These are phyloP conservation scores for Colletotrichum orbiculare DNA, from an alignment of 2,329 filamentous ascomycete genomes.

Conservation along the genomic window DNA sequence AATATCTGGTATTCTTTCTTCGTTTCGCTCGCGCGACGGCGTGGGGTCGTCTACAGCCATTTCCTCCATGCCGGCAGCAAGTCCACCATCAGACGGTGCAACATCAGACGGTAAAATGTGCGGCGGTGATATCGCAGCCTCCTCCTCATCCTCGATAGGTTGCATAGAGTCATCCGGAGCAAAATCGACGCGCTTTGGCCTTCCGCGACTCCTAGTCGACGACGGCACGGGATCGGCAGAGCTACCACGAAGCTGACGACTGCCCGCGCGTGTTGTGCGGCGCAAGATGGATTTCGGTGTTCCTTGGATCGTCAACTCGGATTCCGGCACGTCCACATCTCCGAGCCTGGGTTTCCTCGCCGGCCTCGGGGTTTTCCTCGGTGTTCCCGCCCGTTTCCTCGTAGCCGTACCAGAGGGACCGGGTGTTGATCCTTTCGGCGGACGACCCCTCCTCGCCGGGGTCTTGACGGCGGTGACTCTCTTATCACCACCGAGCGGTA, in stretches of 20 bases:
- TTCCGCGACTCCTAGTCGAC: conserved; percentile 18
- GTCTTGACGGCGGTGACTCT: conserved; percentile 47
- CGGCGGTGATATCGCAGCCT: too few species aligned
- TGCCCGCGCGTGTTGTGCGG: conserved; percentile 36
- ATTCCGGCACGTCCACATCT: conserved; percentile 43
- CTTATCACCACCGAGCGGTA: conserved; percentile 63
- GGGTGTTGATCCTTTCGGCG: conserved; percentile 64
- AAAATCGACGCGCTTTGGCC: conserved; percentile 30
- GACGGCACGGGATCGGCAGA: conserved; percentile 29
- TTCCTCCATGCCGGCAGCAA: conserved; percentile 42
- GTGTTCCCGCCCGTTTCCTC: conserved; percentile 60
- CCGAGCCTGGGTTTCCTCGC: conserved; percentile 45
- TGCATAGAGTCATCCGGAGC: conserved; percentile 36
- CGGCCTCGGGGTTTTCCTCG: conserved; percentile 48
- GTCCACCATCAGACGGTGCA: conserved; percentile 23
- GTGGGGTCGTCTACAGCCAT: conserved; percentile 46
- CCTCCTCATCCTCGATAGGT: conserved; percentile 38
- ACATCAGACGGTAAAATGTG: not conserved
- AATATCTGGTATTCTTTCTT: conserved; percentile 38
- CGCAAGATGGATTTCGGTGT: conserved; percentile 47
- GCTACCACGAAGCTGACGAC: conserved; percentile 17
- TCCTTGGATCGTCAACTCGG: conserved; percentile 43
- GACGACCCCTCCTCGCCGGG: conserved; percentile 57
- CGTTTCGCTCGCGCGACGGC: conserved; percentile 36
- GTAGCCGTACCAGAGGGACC: conserved; percentile 51